Evolutionary conservation across 805 yeast species (phyloP).

Genomic region (Wickerhamiella sorbophila): DNA sequence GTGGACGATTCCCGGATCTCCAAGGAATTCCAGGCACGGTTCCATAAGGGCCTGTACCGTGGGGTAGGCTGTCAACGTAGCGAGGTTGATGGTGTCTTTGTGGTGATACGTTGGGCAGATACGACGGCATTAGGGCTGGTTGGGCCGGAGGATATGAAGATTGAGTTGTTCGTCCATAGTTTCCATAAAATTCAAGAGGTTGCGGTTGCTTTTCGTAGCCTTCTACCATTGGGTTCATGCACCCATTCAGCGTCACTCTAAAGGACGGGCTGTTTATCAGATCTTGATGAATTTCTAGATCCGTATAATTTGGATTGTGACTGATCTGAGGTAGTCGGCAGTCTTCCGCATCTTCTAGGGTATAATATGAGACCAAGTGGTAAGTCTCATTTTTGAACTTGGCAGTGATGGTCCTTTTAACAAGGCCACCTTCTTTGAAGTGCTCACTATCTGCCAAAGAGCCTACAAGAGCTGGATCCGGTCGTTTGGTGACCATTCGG

Average conservation of each 20-base stretch:
- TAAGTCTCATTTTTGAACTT: constrained; percentile 20
- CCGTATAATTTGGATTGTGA: constrained; percentile 35
- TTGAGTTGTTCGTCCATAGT: background rate
- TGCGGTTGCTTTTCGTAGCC: background rate
- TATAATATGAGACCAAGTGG: constrained; percentile 70
- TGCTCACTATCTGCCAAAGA: constrained; percentile 46
- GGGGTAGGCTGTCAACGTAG: too few species aligned
- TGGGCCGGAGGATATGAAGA: background rate
- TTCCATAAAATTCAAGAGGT: background rate
- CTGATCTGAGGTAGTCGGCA: constrained; percentile 46
- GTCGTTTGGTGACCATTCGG: background rate
- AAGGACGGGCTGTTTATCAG: constrained; percentile 15
- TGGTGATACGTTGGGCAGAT: too few species aligned
- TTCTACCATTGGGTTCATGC: background rate
- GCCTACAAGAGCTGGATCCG: constrained; percentile 24
- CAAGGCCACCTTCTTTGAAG: constrained; percentile 56
- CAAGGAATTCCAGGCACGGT: too few species aligned
- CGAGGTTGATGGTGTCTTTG: too few species aligned
- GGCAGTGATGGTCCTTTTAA: constrained; percentile 68
- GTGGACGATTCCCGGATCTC: background rate
- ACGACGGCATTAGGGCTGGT: background rate
- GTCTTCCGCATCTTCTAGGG: constrained; percentile 54
- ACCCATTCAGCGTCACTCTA: background rate
- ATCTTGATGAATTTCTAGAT: constrained; percentile 29
- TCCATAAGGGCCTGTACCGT: too few species aligned